These are phyloP conservation scores for Candida ovalis DNA, from an alignment of 805 yeast species.

Conservation along the genomic window DNA sequence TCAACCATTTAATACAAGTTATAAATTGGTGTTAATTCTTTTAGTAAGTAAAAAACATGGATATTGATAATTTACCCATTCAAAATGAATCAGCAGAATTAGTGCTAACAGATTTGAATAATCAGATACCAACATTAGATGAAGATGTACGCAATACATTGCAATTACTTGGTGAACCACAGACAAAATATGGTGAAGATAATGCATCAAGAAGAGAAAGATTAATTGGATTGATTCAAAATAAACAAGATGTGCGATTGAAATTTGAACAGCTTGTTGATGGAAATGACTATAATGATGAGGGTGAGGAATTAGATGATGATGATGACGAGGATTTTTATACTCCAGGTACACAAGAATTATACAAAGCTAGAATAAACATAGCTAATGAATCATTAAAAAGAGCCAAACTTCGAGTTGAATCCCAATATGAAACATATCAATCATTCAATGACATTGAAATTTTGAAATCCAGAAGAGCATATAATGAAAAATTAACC, in stretches of 20 bases:
- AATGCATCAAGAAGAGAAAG: constrained; percentile 53
- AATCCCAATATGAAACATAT: constrained; percentile 29
- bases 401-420: constrained; percentile 41
- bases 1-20: no score
- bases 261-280: constrained; percentile 10
- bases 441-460: constrained; percentile 27
- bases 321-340: constrained; percentile 77
- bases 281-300: constrained; percentile 8
- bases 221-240: constrained; percentile 42
- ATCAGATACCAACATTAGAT: constrained; percentile 60
- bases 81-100: background rate
- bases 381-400: constrained; percentile 51
- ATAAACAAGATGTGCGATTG: constrained; percentile 24
- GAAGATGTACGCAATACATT: constrained; percentile 52
- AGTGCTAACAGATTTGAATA: constrained; percentile 9
- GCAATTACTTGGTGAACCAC: constrained; percentile 52
- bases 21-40: no score
- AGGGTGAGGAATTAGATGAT: constrained; percentile 30
- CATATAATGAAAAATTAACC: constrained; percentile 22
- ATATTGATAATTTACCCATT: background rate
- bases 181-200: constrained; percentile 55
- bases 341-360: constrained; percentile 66
- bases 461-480: constrained; percentile 13
- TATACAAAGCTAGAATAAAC: constrained; percentile 47
- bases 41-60: background rate